phyloP scores from a whole-genome alignment of 2,329 filamentous ascomycete genomes.

The Cladosporium cucumerinum region DNA sequence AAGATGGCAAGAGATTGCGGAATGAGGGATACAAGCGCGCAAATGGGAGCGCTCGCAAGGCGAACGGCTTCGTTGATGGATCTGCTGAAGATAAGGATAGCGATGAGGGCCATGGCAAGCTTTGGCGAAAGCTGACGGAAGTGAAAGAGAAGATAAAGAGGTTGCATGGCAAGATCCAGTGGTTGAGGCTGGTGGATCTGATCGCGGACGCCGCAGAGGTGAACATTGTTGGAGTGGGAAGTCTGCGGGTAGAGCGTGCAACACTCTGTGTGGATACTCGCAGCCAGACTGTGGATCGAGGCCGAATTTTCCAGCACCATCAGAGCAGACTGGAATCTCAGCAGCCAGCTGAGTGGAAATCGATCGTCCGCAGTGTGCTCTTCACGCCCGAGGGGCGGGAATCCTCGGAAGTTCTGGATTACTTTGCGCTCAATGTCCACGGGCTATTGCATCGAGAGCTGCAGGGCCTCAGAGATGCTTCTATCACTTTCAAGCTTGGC shows the following conservation, averaged over 20 bases:
- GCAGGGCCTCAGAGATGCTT: constrained; percentile 84
- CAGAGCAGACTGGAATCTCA: constrained; percentile 61
- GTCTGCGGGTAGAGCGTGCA: constrained; percentile 77
- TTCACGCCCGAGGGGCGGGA: constrained; percentile 84
- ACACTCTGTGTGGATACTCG: constrained; percentile 87
- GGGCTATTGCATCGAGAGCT: constrained; percentile 81
- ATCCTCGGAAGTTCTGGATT: constrained; percentile 82
- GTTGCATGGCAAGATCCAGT: constrained; percentile 80
- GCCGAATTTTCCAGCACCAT: constrained; percentile 80
- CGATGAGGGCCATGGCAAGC: constrained; percentile 54
- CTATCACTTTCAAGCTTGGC: constrained; percentile 85
- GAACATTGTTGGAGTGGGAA: constrained; percentile 76
- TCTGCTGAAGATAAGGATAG: constrained; percentile 25
- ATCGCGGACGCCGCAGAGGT: constrained; percentile 77
- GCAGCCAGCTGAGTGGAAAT: constrained; percentile 88
- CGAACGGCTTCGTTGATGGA: constrained; percentile 17
- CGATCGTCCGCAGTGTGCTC: constrained; percentile 78
- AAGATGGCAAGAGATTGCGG: constrained; percentile 22
- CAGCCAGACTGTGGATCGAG: constrained; percentile 84
- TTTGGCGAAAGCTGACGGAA: constrained; percentile 75
- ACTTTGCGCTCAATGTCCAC: constrained; percentile 83
- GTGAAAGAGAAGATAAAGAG: constrained; percentile 83
- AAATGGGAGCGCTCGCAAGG: constrained; percentile 17
- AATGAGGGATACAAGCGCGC: constrained; percentile 17
- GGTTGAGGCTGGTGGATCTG: constrained; percentile 85